Evolutionary conservation across 169 alveolate species (phyloP), one percentile per base, ranked within the genome.

Genomic region (Pseudocohnilembus persalinus): DNA sequence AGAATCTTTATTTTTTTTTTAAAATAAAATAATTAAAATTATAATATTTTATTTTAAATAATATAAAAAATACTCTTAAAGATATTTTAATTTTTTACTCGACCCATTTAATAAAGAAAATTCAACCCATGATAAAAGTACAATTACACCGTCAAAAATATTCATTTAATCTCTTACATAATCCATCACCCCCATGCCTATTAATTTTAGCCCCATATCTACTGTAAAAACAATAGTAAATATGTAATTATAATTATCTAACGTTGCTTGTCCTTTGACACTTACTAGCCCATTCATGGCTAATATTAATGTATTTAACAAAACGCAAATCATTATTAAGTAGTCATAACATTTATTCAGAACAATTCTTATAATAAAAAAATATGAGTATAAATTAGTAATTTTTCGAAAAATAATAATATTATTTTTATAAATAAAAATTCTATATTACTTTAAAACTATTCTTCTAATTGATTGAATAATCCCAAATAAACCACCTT

Each of bases 1-100:
- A 49, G 88, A 72, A 20, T 82, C 68, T 49, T 49, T 49, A 11
- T 49, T 49, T 11, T 4, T 49, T 49, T 49, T 11, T 11, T 49
- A 49, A 49, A 49, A 20, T 4, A 20, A 49, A 49, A 49, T 49
- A 11, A 20, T 4, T 49, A 11, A 49, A 49, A 11, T 20, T 11
- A 20, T n/a, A n/a, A n/a, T n/a, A n/a, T n/a, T n/a, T n/a, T n/a
- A n/a, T n/a, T n/a, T n/a, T n/a, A n/a, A n/a, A n/a, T n/a, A n/a
- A n/a, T n/a, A 95, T 94, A 85, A 96, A 85, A 28, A 95, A 83
- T 1, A 95, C 83, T 76, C 94, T 76, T 81, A 94, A 92, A 1
- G 96, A 95, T 34, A 88, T 29, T 11, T 11, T 11, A 4, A 49
- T 11, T 49, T 68, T 29, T 93, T 88, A 81, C 91, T 89, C 87